Evolutionary conservation across 2,329 filamentous ascomycete genomes (phyloP).

Genomic region (Reticulascus tulasneorum): DNA sequence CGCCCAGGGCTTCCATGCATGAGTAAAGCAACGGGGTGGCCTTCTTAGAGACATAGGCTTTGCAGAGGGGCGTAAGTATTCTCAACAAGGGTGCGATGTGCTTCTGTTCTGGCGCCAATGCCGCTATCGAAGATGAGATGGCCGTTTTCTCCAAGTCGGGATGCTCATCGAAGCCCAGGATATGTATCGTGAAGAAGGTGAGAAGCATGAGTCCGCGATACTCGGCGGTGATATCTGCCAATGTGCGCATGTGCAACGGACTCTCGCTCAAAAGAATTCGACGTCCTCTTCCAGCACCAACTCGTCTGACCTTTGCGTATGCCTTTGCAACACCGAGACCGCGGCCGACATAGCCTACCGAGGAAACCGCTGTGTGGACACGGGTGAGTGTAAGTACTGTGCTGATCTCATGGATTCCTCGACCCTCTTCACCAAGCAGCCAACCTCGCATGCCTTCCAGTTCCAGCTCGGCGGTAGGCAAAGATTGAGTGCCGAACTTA

Average conservation of each 20-base stretch:
- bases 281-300: constrained; percentile 28
- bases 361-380: constrained; percentile 51
- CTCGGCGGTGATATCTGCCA: constrained; percentile 51
- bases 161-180: constrained; percentile 54
- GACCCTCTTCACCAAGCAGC: constrained; percentile 62
- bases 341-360: constrained; percentile 50
- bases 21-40: constrained; percentile 47
- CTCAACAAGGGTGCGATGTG: constrained; percentile 45
- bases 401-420: constrained; percentile 64
- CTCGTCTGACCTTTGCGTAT: constrained; percentile 53
- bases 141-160: background rate
- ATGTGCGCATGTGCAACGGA: constrained; percentile 53
- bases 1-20: constrained; percentile 62
- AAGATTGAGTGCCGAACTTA: constrained; percentile 65
- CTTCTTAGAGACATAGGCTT: constrained; percentile 52
- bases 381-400: constrained; percentile 66
- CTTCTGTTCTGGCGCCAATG: constrained; percentile 27
- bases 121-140: background rate
- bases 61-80: constrained; percentile 56
- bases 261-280: constrained; percentile 45
- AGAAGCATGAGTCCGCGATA: constrained; percentile 56
- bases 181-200: constrained; percentile 46
- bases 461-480: constrained; percentile 71
- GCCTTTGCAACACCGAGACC: constrained; percentile 54
- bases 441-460: constrained; percentile 59